Percentiles rank a stretch among this genome's conserved stretches.
These are phyloP conservation scores for Corymbia citriodora DNA, from an alignment of 441 rosid genomes.

Conservation along the genomic window DNA sequence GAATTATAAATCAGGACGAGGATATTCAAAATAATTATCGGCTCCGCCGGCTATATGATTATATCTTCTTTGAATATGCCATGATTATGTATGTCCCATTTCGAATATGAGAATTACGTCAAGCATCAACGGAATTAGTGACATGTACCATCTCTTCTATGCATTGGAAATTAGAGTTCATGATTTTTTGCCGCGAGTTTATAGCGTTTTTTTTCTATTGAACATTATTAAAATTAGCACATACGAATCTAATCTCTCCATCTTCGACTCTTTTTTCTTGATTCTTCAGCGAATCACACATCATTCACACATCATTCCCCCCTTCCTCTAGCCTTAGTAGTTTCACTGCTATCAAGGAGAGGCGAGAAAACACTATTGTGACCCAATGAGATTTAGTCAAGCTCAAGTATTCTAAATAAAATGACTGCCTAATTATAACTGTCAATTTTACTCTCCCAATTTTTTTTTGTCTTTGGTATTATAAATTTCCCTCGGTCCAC, in stretches of 20 bases:
- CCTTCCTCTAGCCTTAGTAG: neutral
- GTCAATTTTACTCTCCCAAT: neutral
- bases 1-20: neutral
- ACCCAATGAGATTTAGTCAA: neutral
- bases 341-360: neutral
- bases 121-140: too few species aligned
- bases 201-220: neutral
- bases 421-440: neutral
- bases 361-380: neutral
- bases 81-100: too few species aligned
- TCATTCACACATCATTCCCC: too few species aligned
- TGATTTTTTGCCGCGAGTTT: accelerated
- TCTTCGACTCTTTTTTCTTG: neutral
- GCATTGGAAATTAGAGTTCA: accelerated
- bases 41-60: too few species aligned
- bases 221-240: too few species aligned
- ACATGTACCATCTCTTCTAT: neutral
- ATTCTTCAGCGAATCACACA: neutral
- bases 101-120: too few species aligned
- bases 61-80: too few species aligned
- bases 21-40: neutral
- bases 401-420: neutral
- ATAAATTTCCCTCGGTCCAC: neutral
- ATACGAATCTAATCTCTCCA: neutral
- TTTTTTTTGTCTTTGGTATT: neutral